Percentiles rank a stretch among this genome's conserved stretches.
These are phyloP conservation scores for Solanum tarijense DNA, from an alignment of 257 asterid genomes.

Conservation along the genomic window DNA sequence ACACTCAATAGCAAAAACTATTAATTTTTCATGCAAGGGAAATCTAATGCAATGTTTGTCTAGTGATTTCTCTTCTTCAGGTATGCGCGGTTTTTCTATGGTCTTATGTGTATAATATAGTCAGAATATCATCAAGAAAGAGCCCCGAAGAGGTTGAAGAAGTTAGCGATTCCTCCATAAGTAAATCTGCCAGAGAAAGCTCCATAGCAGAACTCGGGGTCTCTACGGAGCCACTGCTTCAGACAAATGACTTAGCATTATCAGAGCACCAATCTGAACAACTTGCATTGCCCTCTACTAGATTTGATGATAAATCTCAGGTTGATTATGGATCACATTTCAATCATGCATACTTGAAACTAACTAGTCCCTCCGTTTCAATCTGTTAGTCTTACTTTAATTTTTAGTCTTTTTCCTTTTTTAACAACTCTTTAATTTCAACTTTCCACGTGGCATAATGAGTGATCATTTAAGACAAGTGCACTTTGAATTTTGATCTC, in stretches of 20 bases:
- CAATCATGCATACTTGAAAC: background rate
- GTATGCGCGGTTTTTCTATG: slow-evolving; percentile 69
- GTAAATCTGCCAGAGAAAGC: slow-evolving; percentile 22
- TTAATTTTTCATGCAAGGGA: background rate
- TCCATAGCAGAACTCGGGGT: slow-evolving; percentile 14
- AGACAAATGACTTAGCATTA: slow-evolving; percentile 10
- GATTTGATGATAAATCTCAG: slow-evolving; percentile 23
- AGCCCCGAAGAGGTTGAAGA: slow-evolving; percentile 40
- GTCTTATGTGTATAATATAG: slow-evolving; percentile 70
- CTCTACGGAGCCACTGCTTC: slow-evolving; percentile 46
- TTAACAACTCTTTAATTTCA: background rate
- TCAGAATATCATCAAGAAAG: slow-evolving; percentile 44
- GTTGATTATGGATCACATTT: slow-evolving; percentile 16
- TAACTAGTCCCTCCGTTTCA: background rate
- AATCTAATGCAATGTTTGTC: background rate
- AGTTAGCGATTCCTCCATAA: slow-evolving; percentile 26
- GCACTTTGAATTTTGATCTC: background rate
- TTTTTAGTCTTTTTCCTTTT: background rate
- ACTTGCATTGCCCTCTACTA: slow-evolving; percentile 19
- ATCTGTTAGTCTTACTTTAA: background rate
- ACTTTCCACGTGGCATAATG: background rate
- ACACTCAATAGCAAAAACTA: background rate
- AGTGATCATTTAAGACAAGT: background rate
- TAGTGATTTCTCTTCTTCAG: slow-evolving; percentile 21
- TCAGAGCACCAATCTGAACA: slow-evolving; percentile 8